Evolutionary conservation across 495 filamentous ascomycete genomes (phyloP), one percentile per base, ranked within the genome.

Genomic region (Penicillium coprophilum): DNA sequence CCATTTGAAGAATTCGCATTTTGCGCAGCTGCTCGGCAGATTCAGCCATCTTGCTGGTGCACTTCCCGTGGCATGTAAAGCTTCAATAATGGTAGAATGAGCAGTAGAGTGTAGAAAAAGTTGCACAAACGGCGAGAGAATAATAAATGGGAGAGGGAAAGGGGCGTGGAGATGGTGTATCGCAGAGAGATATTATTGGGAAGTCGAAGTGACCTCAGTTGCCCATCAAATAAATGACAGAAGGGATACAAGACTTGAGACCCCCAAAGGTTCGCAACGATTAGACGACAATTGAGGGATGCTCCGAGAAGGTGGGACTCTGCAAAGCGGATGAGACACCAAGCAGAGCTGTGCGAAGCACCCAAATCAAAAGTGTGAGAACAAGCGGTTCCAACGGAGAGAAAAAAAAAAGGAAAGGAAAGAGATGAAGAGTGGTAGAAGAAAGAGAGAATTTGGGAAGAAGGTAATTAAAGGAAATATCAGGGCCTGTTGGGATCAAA

Each of bases 1-100:
- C 72, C 70, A 71, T 67, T 41, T 73, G 70, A 39, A 75, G 56
- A 41, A 21, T 47, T 13, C 61, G 58, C 8, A 71, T 38, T 15
- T 20, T 15, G 5, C 28, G 11, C 28, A 24, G 19, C 5, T 38
- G 23, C 34, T 51, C 24, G 13, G 23, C 44, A 6, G 45, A 31
- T 13, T 31, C 45, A 6, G 8, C 19, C 45, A 47, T 47, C 5
- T 31, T 47, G 17, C 19, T 9, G 24, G 11, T 17, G 5, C 5
- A 7, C 8, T 46, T 28, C 15, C 23, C 23, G 11, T 15, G 8
- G 13, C 23, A 24, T 6, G 24, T 27, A 2, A 28, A 46, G 12
- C 3, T 1, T 6, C 4, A 1, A 31, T 32, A 17, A 47, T 8
- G 27, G 15, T 20, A 11, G 30, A n/a, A 15, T 20, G 28, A 20